phyloP scores from a whole-genome alignment of 2,329 filamentous ascomycete genomes.

The Plenodomus lindquistii region DNA sequence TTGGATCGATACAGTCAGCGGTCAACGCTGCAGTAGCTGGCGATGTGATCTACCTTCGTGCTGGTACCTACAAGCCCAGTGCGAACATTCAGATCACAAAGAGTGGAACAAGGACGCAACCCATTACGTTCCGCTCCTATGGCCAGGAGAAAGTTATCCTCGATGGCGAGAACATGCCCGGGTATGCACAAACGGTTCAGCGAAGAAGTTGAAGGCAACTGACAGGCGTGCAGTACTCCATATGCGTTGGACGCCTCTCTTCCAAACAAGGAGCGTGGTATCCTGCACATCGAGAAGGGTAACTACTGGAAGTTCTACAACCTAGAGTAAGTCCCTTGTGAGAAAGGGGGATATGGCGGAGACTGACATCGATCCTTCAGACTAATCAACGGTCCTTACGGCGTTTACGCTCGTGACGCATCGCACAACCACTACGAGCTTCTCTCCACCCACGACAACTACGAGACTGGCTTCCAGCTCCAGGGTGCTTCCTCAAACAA shows the following conservation, averaged over 20 bases:
- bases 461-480: constrained; percentile 46
- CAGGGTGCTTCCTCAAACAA: constrained; percentile 36
- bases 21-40: constrained; percentile 53
- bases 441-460: constrained; percentile 45
- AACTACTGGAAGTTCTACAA: constrained; percentile 55
- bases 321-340: constrained; percentile 32
- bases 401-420: constrained; percentile 41
- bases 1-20: constrained; percentile 53
- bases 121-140: constrained; percentile 13
- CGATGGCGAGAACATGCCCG: constrained; percentile 13
- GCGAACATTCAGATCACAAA: constrained; percentile 54
- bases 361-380: not conserved
- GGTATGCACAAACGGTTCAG: not conserved
- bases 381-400: constrained; percentile 45
- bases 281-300: constrained; percentile 53
- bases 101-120: constrained; percentile 34
- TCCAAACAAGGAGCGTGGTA: constrained; percentile 49
- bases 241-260: constrained; percentile 11
- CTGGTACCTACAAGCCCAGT: constrained; percentile 51
- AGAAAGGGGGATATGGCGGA: no score
- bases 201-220: not conserved
- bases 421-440: constrained; percentile 45
- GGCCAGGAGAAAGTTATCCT: constrained; percentile 16
- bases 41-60: constrained; percentile 52
- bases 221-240: constrained; percentile 5